These are phyloP conservation scores for Steccherinum ochraceum DNA, from an alignment of 768 basidiomycete species.

Conservation along the genomic window DNA sequence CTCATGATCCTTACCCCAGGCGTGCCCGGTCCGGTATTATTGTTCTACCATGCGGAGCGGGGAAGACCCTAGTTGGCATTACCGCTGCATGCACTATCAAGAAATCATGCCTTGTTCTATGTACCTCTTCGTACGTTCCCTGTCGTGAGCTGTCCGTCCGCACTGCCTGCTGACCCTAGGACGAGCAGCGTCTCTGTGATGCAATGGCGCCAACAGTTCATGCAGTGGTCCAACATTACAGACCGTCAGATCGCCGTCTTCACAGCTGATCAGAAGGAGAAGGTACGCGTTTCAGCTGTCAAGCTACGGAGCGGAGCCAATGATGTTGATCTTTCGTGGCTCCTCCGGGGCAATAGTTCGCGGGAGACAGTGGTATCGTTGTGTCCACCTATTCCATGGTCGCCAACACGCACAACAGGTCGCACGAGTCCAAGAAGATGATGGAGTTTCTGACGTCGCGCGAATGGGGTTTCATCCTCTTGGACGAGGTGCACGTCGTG, in stretches of 20 bases:
- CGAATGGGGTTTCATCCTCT: constrained; percentile 97
- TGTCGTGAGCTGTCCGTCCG: background rate
- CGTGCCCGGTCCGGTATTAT: constrained; percentile 98
- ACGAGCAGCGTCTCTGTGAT: constrained; percentile 76
- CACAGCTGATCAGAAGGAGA: constrained; percentile 96
- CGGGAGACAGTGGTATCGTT: constrained; percentile 95
- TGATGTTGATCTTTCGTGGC: constrained; percentile 6
- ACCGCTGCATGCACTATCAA: constrained; percentile 99
- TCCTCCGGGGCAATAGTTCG: constrained; percentile 53
- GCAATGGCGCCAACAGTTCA: constrained; percentile 99
- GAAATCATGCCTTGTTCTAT: constrained; percentile 95
- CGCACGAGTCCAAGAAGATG: constrained; percentile 99
- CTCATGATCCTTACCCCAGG: constrained; percentile 33
- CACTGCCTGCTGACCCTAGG: background rate
- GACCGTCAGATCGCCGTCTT: constrained; percentile 96
- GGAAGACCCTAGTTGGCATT: constrained; percentile 98
- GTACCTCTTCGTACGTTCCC: constrained; percentile 89
- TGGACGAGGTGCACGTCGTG: constrained; percentile 98
- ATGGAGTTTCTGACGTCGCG: constrained; percentile 99
- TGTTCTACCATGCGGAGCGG: constrained; percentile 96
- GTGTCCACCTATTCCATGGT: constrained; percentile 99
- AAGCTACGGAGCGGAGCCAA: background rate
- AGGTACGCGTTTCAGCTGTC: constrained; percentile 40
- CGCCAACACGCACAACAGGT: constrained; percentile 95
- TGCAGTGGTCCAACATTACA: constrained; percentile 98